Evolutionary conservation across 495 filamentous ascomycete genomes (phyloP).

Genomic region (Platismatia glauca): DNA sequence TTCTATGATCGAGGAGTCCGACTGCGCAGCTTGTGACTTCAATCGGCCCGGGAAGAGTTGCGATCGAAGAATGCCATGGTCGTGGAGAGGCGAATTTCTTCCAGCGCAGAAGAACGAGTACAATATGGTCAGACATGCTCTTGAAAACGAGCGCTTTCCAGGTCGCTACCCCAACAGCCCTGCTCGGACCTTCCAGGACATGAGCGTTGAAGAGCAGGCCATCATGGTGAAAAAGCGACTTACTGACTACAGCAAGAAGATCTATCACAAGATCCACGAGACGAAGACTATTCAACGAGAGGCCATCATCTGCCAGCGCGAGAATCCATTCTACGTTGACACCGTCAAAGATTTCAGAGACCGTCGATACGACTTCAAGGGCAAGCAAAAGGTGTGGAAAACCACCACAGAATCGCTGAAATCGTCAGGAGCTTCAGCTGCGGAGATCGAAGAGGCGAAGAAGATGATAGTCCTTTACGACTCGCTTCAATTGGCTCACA

Average conservation of each 20-base stretch:
- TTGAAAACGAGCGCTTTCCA: conserved; percentile 91
- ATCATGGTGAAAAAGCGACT: conserved; percentile 74
- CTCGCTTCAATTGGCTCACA: conserved; percentile 92
- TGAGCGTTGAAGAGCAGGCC: conserved; percentile 77
- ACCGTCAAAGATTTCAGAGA: conserved; percentile 94
- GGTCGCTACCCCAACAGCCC: conserved; percentile 59
- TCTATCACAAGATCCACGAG: conserved; percentile 99
- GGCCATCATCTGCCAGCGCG: conserved; percentile 95
- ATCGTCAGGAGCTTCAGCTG: conserved; percentile 60
- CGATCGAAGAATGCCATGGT: conserved; percentile 89
- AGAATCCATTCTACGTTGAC: conserved; percentile 98
- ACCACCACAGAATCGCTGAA: conserved; percentile 84
- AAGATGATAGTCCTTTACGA: conserved; percentile 98
- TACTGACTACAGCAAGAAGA: conserved; percentile 91
- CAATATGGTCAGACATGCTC: conserved; percentile 91
- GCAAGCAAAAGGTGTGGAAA: conserved; percentile 97
- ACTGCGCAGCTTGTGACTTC: conserved; percentile 97
- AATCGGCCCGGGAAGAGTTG: conserved; percentile 96
- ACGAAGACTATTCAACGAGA: conserved; percentile 87
- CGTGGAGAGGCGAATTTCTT: conserved; percentile 96
- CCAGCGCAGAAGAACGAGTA: conserved; percentile 96
- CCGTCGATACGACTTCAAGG: conserved; percentile 95
- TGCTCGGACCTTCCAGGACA: conserved; percentile 67
- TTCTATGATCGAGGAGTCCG: conserved; percentile 93
- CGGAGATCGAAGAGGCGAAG: conserved; percentile 86